A percentile compares a stretch with the other conserved stretches of the same genome.
These are phyloP conservation scores for Fusarium mundagurra DNA, from an alignment of 2,329 filamentous ascomycete species.

Conservation along the genomic window DNA sequence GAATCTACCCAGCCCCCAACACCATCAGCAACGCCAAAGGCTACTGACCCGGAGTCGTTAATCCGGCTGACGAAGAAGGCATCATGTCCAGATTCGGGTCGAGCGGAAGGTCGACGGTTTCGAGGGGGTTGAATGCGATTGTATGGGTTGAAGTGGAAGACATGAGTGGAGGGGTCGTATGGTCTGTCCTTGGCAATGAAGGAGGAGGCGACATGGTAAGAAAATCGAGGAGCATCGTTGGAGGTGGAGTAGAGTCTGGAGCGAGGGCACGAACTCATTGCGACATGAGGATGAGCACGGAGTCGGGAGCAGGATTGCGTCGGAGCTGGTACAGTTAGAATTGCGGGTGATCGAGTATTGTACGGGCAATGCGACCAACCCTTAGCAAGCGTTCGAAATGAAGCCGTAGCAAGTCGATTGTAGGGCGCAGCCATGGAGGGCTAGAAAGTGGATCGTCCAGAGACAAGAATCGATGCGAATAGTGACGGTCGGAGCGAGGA, in stretches of 20 bases:
- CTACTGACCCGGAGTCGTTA: constrained; percentile 76
- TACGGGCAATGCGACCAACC: constrained; percentile 19
- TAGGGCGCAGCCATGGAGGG: constrained; percentile 41
- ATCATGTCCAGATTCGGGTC: constrained; percentile 89
- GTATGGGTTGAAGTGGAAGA: constrained; percentile 77
- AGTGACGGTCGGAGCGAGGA: not conserved
- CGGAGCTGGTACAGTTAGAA: constrained; percentile 35
- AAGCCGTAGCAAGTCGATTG: constrained; percentile 34
- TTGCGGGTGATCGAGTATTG: not conserved
- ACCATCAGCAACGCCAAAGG: constrained; percentile 91
- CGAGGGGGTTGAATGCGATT: constrained; percentile 64
- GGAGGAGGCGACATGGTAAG: constrained; percentile 77
- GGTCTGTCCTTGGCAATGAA: constrained; percentile 77
- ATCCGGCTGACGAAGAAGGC: constrained; percentile 91
- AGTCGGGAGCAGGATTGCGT: constrained; percentile 14
- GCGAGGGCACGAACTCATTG: constrained; percentile 30
- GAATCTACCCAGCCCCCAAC: constrained; percentile 96
- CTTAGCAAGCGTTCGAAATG: constrained; percentile 38
- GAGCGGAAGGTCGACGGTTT: constrained; percentile 50
- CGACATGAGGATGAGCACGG: constrained; percentile 9
- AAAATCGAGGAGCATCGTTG: constrained; percentile 55
- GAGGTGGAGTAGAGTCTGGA: constrained; percentile 41
- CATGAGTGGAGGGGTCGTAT: constrained; percentile 74
- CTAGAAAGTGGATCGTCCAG: constrained; percentile 22
- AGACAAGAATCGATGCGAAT: constrained; percentile 15